Conservation (phyloP, 306 rosid species). For the cucumber (Cucumis sativus) region Cucumber_9930_V3 NC_026659.2:27020501-27021000, state of each 20-base stretch:
- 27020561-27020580: not conserved
- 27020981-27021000: not conserved
- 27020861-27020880: not conserved
- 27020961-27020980: not conserved
- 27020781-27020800: not conserved
- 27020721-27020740: not conserved
- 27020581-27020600: not conserved
- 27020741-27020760: not conserved
- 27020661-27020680: not conserved
- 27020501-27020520: slow-evolving; percentile 98
- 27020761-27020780: not conserved
- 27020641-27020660: not conserved
- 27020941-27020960: not conserved
- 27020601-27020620: not conserved
- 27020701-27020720: not conserved
- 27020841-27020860: not conserved
- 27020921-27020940: not conserved
- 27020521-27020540: not conserved
- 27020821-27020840: not conserved
- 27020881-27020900: not conserved
- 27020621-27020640: not conserved
- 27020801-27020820: not conserved
- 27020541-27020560: not conserved
- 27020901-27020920: not conserved
- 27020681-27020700: not conserved